These are phyloP conservation scores for Tremella fuciformis DNA, from an alignment of 768 basidiomycete species.

Conservation along the genomic window DNA sequence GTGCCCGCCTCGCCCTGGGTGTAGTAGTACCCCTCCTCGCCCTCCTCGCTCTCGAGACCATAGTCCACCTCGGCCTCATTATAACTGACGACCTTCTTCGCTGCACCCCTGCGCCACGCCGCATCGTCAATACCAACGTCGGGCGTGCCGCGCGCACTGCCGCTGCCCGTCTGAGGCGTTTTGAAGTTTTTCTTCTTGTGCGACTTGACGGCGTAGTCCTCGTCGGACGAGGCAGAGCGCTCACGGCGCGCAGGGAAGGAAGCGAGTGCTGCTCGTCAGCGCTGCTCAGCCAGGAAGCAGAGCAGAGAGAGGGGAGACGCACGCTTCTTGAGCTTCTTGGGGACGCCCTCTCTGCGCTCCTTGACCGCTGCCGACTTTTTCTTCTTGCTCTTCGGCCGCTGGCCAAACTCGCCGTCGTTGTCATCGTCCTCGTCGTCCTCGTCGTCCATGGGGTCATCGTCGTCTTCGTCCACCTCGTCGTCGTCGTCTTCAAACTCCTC, in stretches of 20 bases:
- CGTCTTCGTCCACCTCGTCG: conserved; percentile 37
- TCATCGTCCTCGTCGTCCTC: conserved; percentile 19
- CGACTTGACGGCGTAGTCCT: conserved; percentile 45
- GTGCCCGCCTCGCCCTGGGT: conserved; percentile 15
- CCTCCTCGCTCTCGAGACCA: conserved; percentile 36
- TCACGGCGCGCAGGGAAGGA: conserved; percentile 35
- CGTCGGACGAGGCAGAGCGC: conserved; percentile 36
- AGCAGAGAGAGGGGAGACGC: too few species aligned
- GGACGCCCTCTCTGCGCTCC: background rate
- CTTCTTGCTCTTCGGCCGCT: conserved; percentile 11
- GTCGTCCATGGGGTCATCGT: conserved; percentile 30
- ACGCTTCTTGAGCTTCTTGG: conserved; percentile 2
- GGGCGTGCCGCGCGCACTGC: conserved; percentile 21
- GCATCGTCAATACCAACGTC: conserved; percentile 29
- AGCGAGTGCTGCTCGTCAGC: conserved; percentile 19
- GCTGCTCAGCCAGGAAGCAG: too few species aligned
- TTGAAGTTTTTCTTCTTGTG: conserved; percentile 42
- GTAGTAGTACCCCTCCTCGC: conserved; percentile 29
- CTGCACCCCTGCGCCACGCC: conserved; percentile 40
- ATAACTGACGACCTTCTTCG: conserved; percentile 42
- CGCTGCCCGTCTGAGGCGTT: conserved; percentile 17
- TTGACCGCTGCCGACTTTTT: conserved; percentile 4
- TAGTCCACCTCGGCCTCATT: conserved; percentile 48
- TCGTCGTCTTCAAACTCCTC: conserved; percentile 20
- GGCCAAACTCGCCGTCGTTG: conserved; percentile 4